Evolutionary conservation across 768 basidiomycete genomes (phyloP), one percentile per base, ranked within the genome.

Genomic region (Kwoniella bestiolae): DNA sequence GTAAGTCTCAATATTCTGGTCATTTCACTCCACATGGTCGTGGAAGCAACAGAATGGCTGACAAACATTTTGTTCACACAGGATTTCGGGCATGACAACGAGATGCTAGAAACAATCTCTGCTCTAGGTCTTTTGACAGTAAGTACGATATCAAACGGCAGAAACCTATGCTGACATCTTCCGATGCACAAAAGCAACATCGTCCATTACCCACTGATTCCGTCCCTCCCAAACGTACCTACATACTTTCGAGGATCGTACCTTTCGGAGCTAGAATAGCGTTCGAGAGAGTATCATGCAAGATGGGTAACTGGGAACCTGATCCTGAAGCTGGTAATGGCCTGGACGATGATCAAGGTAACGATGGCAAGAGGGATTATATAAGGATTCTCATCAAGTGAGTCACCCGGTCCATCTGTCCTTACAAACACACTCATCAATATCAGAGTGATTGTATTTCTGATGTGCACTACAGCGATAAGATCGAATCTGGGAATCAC

Each of bases 1-100:
- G 77, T 79, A 21, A 51, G 77, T 72, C 5, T 2, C 14, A 53
- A 9, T 50, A 21, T 3, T 31, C 4, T 5, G 23, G 9, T 11
- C 31, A 11, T 7, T 26, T 11, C 14, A 16, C 47, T 18, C 38
- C 12, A 41, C 31, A n/a, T 11, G 18, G 7, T 72, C 87, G 64
- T 85, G 86, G 65, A 82, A 83, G 31, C 21, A 5, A 73, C 91
- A 6, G n/a, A 35, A 23, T 11, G 26, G 35, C 34, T 56, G 34
- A 56, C 34, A n/a, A 8, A 23, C n/a, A 12, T 2, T 44, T n/a
- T 49, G 91, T 90, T 72, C 87, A 86, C 23, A 23, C 50, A 78
- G 77, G 91, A 94, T 80, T 92, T 94, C 78, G 87, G 90, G 7
- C 91, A 94, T 76, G 91, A 93, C 76, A 91, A 92, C 77, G 84